A percentile compares a stretch with the other conserved stretches of the same genome.
These are phyloP conservation scores for Aspergillus ibericus DNA, from an alignment of 2,329 filamentous ascomycete genomes.

Conservation along the genomic window DNA sequence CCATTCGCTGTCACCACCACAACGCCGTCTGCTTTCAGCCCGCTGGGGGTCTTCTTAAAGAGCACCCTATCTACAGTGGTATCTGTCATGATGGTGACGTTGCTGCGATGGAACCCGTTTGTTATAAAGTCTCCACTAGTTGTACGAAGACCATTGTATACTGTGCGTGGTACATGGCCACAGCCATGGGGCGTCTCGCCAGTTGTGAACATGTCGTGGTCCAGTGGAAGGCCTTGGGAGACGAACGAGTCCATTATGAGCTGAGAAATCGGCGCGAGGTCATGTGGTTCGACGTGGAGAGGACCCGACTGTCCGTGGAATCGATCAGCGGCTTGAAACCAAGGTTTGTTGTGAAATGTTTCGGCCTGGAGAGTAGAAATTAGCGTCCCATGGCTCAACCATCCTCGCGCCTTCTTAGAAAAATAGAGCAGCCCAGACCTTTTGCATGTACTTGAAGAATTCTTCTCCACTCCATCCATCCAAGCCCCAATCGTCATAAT, in stretches of 20 bases:
- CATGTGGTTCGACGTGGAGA: conserved; percentile 58
- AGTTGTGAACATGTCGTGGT: conserved; percentile 60
- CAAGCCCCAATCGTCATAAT: conserved; percentile 57
- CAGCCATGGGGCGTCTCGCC: conserved; percentile 56
- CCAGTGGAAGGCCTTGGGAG: conserved; percentile 55
- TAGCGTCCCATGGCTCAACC: neutral
- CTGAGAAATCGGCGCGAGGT: conserved; percentile 59
- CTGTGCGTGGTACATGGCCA: conserved; percentile 56
- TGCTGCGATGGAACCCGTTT: conserved; percentile 43
- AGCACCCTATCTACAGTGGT: conserved; percentile 56
- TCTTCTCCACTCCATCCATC: conserved; percentile 58
- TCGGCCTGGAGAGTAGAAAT: conserved; percentile 46
- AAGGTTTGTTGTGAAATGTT: conserved; percentile 58
- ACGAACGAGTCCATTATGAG: conserved; percentile 57
- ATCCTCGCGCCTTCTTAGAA: neutral
- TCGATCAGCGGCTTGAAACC: conserved; percentile 53
- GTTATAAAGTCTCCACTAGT: conserved; percentile 57
- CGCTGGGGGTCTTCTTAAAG: conserved; percentile 38
- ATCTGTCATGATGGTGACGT: conserved; percentile 52
- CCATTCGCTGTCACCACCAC: conserved; percentile 32
- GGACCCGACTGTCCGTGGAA: conserved; percentile 55
- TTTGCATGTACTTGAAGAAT: conserved; percentile 58
- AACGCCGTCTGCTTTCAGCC: conserved; percentile 45
- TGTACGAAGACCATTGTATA: conserved; percentile 53
- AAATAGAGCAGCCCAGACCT: conserved; percentile 36